Conservation (phyloP, 1,284 basidiomycete genomes). For the Boletellus deceptivus region DNA sequence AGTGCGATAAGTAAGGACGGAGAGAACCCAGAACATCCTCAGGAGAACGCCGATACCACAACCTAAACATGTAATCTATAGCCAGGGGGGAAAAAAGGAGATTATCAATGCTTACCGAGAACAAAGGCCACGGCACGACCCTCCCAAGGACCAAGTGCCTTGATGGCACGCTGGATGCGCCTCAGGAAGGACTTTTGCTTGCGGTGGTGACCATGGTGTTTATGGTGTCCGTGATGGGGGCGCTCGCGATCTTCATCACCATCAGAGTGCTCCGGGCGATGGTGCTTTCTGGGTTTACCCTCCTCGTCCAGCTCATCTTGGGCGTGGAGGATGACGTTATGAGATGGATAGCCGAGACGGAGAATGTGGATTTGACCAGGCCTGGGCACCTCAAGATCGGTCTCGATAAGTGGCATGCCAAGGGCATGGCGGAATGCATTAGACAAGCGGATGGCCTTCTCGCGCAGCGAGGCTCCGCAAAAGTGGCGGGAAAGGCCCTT, state of each 20-base stretch:
- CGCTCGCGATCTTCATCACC: slow-evolving; percentile 23
- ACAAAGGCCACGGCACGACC: slow-evolving; percentile 76
- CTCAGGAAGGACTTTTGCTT: slow-evolving; percentile 46
- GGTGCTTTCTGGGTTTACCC: slow-evolving; percentile 16
- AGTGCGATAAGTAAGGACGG: slow-evolving; percentile 55
- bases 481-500: slow-evolving; percentile 19
- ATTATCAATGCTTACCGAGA: slow-evolving; percentile 50
- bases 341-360: slow-evolving; percentile 8
- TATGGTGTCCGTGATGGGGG: slow-evolving; percentile 4
- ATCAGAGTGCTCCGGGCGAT: slow-evolving; percentile 6
- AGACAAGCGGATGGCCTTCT: slow-evolving; percentile 33
- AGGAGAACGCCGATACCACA: slow-evolving; percentile 77
- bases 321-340: slow-evolving; percentile 3
- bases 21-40: slow-evolving; percentile 73
- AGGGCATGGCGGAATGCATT: slow-evolving; percentile 33
- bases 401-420: slow-evolving; percentile 30
- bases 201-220: slow-evolving; percentile 25
- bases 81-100: background rate
- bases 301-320: slow-evolving; percentile 8
- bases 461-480: slow-evolving; percentile 33
- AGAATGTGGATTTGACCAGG: slow-evolving; percentile 21
- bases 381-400: background rate
- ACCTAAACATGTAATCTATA: slow-evolving; percentile 39
- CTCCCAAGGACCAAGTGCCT: slow-evolving; percentile 76
- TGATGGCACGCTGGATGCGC: slow-evolving; percentile 62